Conservation (phyloP, 441 rosid species). For the Geranium incanum region DNA sequence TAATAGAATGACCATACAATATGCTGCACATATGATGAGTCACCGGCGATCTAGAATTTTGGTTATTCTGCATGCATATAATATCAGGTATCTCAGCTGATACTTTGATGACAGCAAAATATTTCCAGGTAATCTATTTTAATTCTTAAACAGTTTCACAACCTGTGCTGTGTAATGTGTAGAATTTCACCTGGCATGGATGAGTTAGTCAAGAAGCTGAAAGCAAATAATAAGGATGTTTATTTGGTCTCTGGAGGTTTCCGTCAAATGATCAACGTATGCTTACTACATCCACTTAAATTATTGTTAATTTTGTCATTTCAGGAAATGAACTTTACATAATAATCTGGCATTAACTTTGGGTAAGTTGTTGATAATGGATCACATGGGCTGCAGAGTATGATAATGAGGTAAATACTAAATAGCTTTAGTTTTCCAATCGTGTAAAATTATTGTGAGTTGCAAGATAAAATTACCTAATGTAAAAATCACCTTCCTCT, state of each 20-base stretch:
- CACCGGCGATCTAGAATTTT: not conserved
- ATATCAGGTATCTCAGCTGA: not conserved
- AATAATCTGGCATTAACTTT: not conserved
- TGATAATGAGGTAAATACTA: not conserved
- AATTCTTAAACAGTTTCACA: conserved; percentile 3
- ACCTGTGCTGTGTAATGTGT: conserved; percentile 23
- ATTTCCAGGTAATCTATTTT: not conserved
- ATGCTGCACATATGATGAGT: not conserved
- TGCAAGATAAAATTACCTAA: not conserved
- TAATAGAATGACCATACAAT: not conserved
- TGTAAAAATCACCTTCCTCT: not conserved
- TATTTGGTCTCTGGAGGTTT: conserved; percentile 94
- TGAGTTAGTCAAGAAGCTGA: conserved; percentile 70
- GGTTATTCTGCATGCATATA: not conserved
- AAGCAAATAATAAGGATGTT: conserved; percentile 51
- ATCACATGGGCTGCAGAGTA: not conserved
- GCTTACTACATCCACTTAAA: conserved; percentile 13
- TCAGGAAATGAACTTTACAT: not conserved
- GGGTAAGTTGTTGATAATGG: not conserved
- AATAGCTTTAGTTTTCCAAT: not conserved
- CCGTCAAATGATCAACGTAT: conserved; percentile 93
- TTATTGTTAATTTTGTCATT: not conserved
- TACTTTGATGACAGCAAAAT: not conserved
- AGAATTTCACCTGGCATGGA: conserved; percentile 88
- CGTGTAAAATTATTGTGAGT: not conserved